phyloP scores from a whole-genome alignment of 208 protist genomes.

The Leishmania arabica region DNA sequence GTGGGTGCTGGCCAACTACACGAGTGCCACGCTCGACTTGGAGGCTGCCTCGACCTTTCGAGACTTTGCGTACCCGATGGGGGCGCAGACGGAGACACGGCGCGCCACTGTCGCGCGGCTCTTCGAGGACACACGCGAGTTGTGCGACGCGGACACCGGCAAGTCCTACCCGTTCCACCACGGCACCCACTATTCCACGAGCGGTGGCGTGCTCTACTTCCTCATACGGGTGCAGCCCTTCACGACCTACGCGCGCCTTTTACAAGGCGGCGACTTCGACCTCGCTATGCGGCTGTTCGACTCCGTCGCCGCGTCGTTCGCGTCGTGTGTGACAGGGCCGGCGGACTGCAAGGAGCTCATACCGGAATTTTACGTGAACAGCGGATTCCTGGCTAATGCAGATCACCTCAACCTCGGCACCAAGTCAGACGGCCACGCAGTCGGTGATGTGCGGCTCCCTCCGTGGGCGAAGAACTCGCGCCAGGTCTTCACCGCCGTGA shows the following conservation, averaged over 20 bases:
- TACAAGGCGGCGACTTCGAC: slow-evolving; percentile 94
- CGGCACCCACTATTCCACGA: slow-evolving; percentile 98
- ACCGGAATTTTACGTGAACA: slow-evolving; percentile 96
- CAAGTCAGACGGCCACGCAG: slow-evolving; percentile 77
- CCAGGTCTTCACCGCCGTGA: slow-evolving; percentile 92
- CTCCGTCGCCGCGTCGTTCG: slow-evolving; percentile 82
- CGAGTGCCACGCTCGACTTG: slow-evolving; percentile 73
- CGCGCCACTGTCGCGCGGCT: slow-evolving; percentile 72
- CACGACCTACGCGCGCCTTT: slow-evolving; percentile 84
- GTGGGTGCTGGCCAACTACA: slow-evolving; percentile 94
- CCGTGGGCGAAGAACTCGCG: slow-evolving; percentile 94
- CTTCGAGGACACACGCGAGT: slow-evolving; percentile 67
- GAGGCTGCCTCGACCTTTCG: slow-evolving; percentile 79
- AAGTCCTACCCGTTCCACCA: slow-evolving; percentile 95
- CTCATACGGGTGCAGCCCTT: slow-evolving; percentile 98
- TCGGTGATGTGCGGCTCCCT: slow-evolving; percentile 94
- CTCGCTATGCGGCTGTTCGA: slow-evolving; percentile 94
- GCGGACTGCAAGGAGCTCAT: slow-evolving; percentile 96
- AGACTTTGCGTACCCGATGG: slow-evolving; percentile 96
- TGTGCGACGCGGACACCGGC: slow-evolving; percentile 34
- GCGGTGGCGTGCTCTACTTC: slow-evolving; percentile 96
- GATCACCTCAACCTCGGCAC: slow-evolving; percentile 88
- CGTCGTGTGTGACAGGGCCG: slow-evolving; percentile 74
- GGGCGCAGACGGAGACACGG: slow-evolving; percentile 89
- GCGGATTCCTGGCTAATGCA: slow-evolving; percentile 93